Percentiles rank a stretch among this genome's conserved stretches.
Evolutionary conservation across 768 basidiomycete genomes (phyloP).

Genomic region (Panaeolus cyanescens): DNA sequence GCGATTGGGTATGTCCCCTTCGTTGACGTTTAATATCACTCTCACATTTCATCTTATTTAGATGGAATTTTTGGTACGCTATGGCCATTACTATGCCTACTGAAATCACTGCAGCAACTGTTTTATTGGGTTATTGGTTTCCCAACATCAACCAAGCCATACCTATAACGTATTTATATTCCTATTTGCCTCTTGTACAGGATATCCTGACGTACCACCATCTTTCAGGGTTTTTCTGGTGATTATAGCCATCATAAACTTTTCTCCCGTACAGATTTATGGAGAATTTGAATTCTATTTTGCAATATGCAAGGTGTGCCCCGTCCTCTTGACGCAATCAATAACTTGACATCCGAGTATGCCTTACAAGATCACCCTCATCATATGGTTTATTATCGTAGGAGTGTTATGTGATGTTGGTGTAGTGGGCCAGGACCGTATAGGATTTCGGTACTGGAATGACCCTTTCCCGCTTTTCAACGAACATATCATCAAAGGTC

Average conservation of each 20-base stretch:
- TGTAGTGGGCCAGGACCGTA: conserved; percentile 41
- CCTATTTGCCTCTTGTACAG: conserved; percentile 7
- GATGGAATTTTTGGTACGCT: conserved; percentile 47
- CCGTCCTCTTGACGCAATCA: neutral
- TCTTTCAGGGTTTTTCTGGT: conserved; percentile 31
- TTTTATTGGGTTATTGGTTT: conserved; percentile 44
- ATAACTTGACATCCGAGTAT: neutral
- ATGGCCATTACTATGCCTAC: conserved; percentile 44
- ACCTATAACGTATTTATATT: conserved; percentile 23
- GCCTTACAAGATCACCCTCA: conserved; percentile 42
- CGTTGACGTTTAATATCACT: neutral
- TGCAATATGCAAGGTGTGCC: conserved; percentile 30
- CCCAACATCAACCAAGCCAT: conserved; percentile 21
- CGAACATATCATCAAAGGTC: conserved; percentile 25
- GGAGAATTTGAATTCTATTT: conserved; percentile 62
- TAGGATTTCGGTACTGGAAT: conserved; percentile 52
- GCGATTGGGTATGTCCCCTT: conserved; percentile 24
- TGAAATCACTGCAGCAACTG: conserved; percentile 54
- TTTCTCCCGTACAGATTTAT: conserved; percentile 45
- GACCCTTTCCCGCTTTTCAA: conserved; percentile 27
- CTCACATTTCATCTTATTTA: conserved; percentile 4
- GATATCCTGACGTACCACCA: neutral
- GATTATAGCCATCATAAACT: conserved; percentile 34
- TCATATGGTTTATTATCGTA: conserved; percentile 33
- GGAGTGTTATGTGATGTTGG: conserved; percentile 51